Evolutionary conservation across 1,284 basidiomycete genomes (phyloP), one percentile per base, ranked within the genome.

Genomic region (Porogramme epimiltina): DNA sequence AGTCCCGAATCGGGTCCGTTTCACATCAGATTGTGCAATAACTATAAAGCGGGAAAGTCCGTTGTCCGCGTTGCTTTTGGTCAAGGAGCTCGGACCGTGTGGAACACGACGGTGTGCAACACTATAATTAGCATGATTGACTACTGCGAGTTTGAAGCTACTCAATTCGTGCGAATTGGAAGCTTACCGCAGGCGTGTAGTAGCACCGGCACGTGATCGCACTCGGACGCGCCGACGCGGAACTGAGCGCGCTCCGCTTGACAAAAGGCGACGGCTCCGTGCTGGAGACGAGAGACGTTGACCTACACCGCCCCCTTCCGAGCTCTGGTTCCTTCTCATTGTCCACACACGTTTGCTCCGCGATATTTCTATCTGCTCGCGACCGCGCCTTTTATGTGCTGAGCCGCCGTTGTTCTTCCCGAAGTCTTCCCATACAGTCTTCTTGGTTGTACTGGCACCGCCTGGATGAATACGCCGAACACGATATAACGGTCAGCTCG

Each of bases 211-310:
- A 31, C 28, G 28, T 31, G 28, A 31, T 13, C 28, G 8, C 13
- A 31, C 6, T 19, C 18, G 6, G 38, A 20, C 39, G 39, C 28
- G 28, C 18, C 3, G 38, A 20, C 39, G 39, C 28, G 28, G 6
- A 31, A 6, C 28, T 31, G 6, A 6, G 28, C 28, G 28, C 28
- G 28, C 28, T 18, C 24, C 24, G 8, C 42, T 43, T 19, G 49
- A 50, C 49, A 51, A 51, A 51, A 39, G 39, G 24, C 49, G 49
- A 39, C 28, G 20, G 22, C 31, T 46, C 39, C 9, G 39, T 8
- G 13, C 18, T 42, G 10, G 26, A 42, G 41, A 34, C 50, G 33
- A 46, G 34, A n/a, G 18, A 19, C 42, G 24, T 36, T n/a, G n/a
- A n/a, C n/a, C n/a, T 31, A n/a, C 49, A 46, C 26, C 31, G 40